phyloP scores from a whole-genome alignment of 2,329 filamentous ascomycete species.

The Trichoderma sp. region DNA sequence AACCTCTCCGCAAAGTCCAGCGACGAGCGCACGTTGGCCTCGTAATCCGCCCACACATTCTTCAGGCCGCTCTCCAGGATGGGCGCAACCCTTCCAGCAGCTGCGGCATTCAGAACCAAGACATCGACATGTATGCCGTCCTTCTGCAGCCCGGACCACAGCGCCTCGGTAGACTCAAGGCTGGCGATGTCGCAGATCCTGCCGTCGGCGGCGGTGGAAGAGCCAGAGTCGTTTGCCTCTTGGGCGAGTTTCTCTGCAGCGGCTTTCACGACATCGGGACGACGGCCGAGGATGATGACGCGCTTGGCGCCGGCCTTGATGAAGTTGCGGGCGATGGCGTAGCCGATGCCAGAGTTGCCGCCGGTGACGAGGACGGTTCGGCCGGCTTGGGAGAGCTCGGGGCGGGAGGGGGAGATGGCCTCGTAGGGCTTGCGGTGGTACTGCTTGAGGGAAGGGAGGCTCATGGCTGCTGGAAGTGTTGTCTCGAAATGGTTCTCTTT shows the following conservation, averaged over 20 bases:
- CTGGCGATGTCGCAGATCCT: constrained; percentile 36
- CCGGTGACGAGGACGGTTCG: constrained; percentile 67
- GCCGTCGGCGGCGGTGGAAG: constrained; percentile 31
- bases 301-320: constrained; percentile 42
- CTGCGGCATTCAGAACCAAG: constrained; percentile 37
- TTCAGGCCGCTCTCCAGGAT: constrained; percentile 29
- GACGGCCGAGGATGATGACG: constrained; percentile 47
- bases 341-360: constrained; percentile 64
- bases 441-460: constrained; percentile 15
- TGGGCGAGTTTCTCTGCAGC: constrained; percentile 31
- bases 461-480: not conserved
- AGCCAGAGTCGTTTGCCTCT: constrained; percentile 28
- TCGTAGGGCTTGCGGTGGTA: constrained; percentile 42
- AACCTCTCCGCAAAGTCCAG: constrained; percentile 31
- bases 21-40: constrained; percentile 30
- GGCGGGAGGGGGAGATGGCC: constrained; percentile 42
- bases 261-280: constrained; percentile 30
- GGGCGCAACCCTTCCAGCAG: constrained; percentile 18
- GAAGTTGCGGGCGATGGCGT: constrained; percentile 62
- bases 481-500: too few relatives aligned
- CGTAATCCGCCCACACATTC: constrained; percentile 29
- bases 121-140: constrained; percentile 37
- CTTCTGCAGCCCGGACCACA: constrained; percentile 38
- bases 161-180: constrained; percentile 29
- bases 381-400: constrained; percentile 46